phyloP scores from a whole-genome alignment of 768 basidiomycete species.

The Strobilomyces dryophilus region DNA sequence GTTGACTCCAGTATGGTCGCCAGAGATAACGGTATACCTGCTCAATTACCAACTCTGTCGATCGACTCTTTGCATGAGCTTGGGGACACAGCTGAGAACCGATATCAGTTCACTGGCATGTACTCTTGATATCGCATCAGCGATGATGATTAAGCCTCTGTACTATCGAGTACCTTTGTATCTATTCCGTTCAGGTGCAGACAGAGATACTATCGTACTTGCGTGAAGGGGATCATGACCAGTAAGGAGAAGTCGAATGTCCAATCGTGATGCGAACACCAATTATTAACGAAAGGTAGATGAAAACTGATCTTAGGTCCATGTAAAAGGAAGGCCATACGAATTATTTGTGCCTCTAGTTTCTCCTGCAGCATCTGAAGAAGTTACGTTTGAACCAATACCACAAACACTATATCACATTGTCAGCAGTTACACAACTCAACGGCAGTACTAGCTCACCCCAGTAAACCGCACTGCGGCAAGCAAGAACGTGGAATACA shows the following conservation, averaged over 20 bases:
- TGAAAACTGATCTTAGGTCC: constrained; percentile 26
- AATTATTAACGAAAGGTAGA: constrained; percentile 32
- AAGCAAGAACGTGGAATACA: constrained; percentile 76
- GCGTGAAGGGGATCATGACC: constrained; percentile 9
- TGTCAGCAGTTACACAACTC: constrained; percentile 1
- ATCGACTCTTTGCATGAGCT: constrained; percentile 13
- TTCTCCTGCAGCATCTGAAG: constrained; percentile 76
- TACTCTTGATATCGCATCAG: constrained; percentile 42
- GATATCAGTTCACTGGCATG: constrained; percentile 47
- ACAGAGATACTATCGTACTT: constrained; percentile 17
- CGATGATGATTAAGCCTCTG: constrained; percentile 8
- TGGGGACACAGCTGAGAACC: constrained; percentile 15
- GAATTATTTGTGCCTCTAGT: constrained; percentile 35
- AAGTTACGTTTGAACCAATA: constrained; percentile 83
- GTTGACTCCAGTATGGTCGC: constrained; percentile 18
- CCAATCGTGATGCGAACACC: constrained; percentile 14
- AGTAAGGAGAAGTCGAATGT: constrained; percentile 26
- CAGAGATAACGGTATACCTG: constrained; percentile 7
- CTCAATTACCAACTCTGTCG: constrained; percentile 17
- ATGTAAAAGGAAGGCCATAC: constrained; percentile 16
- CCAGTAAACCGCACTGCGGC: constrained; percentile 71
- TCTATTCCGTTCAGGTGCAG: constrained; percentile 22
- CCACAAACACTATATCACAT: constrained; percentile 58
- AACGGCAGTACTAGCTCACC: constrained; percentile 41
- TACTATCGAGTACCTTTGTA: constrained; percentile 20